phyloP scores from a whole-genome alignment of 164 flowering plant genomes.

The Vitis amurensis region DNA sequence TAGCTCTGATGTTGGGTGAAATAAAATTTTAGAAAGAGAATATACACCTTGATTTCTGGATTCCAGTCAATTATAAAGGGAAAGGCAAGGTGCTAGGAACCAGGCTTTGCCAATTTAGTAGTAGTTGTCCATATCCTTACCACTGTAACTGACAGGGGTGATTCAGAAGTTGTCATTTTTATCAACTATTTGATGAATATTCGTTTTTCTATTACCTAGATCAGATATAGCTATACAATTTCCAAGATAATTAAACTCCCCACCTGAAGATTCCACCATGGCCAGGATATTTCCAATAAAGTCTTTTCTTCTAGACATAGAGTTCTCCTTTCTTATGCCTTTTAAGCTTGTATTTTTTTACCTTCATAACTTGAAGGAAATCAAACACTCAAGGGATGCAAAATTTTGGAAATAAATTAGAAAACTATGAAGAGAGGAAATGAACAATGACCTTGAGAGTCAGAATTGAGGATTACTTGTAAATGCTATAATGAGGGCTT shows the following conservation, averaged over 20 bases:
- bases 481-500: conserved; percentile 1
- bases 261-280: not conserved
- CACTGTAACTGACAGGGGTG: not conserved
- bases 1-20: too few species aligned
- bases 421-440: not conserved
- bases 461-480: too few species aligned
- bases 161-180: not conserved
- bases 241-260: not conserved
- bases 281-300: too few species aligned
- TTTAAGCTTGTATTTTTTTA: not conserved
- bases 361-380: not conserved
- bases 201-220: not conserved
- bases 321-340: not conserved
- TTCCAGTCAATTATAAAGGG: too few species aligned
- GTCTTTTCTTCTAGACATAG: not conserved
- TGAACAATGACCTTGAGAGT: too few species aligned
- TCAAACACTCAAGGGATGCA: not conserved
- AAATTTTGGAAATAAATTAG: not conserved
- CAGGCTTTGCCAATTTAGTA: not conserved
- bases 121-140: not conserved
- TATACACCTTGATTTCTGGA: too few species aligned
- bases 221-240: not conserved
- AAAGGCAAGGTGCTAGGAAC: too few species aligned
- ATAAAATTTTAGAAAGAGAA: too few species aligned
- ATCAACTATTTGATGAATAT: not conserved